Base-by-base conservation (phyloP, 75 land plant genomes). In the Sequoia sempervirens region DNA sequence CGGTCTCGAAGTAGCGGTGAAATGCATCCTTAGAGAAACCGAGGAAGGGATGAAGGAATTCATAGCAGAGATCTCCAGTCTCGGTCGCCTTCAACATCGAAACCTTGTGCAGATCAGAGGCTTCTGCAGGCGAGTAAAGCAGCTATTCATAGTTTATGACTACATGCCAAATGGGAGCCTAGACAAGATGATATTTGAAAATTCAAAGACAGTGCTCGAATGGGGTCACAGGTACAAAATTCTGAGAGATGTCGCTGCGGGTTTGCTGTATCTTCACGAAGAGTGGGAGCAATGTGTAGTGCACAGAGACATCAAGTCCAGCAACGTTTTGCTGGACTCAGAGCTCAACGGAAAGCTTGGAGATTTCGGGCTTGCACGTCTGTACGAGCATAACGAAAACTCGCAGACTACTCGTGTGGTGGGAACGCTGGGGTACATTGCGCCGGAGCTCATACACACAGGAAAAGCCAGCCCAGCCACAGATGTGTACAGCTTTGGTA, bases 341-440 rank as follows among this genome's bases (percentile, higher is more conserved):
- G 47, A 46, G 10, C 47, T 46, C 47, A 46, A 46, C 8, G 47
- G 47, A 46, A 46, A 85, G 80, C 85, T 91, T 2, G 91, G 90
- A 7, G 93, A 91, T 38, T 91, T 90, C 58, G 91, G 93, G 9
- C 82, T 90, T 37, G 89, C 93, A 11, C 84, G 89, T 64, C 75
- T 85, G 40, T 37, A 85, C 3, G 86, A 85, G 50, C 87, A 86
- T 30, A 86, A 85, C 2, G 28, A 80, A 53, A 64, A n/a, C 6
- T 43, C 81, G 26, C 80, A 84, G 20, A 84, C 89, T 5, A 85
- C 89, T 0, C 40, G 36, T 10, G 28, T 83, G 50, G 89, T 85
- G 0, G 91, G 91, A 37, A 90, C 89, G 17, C 17, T 82, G 4
- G 56, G 56, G 18, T 14, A 53, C 17, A 8, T 53, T 15, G 56